phyloP scores from a whole-genome alignment of 768 basidiomycete genomes.

The Cystobasidium ongulense region DNA sequence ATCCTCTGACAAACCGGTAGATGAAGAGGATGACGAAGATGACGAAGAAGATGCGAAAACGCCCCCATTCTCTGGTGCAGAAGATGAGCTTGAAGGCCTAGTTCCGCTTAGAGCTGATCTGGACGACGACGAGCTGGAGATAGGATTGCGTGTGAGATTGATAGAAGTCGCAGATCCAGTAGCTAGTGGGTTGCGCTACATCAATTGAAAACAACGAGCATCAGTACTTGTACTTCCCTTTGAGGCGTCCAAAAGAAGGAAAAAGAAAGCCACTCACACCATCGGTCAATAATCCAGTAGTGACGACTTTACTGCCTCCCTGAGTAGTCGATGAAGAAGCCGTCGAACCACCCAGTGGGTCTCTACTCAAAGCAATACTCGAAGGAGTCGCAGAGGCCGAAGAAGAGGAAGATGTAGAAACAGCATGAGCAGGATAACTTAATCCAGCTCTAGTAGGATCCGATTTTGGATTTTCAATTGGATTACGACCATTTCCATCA shows the following conservation, averaged over 20 bases:
- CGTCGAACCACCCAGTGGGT: neutral
- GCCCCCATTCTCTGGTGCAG: neutral
- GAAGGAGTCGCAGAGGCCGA: neutral
- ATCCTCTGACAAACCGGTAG: neutral
- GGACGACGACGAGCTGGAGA: neutral
- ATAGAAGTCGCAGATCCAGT: neutral
- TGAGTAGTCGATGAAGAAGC: neutral
- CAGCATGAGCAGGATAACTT: neutral
- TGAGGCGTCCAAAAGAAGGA: neutral
- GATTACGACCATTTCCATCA: neutral
- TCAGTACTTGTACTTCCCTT: neutral
- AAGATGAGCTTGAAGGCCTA: neutral
- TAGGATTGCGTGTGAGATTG: neutral
- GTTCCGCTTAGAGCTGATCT: neutral
- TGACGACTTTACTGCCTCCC: neutral
- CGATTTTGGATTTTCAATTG: neutral
- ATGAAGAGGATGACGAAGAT: neutral
- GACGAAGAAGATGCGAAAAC: neutral
- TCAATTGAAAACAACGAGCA: neutral
- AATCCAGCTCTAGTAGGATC: neutral
- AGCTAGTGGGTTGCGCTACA: neutral
- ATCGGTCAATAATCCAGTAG: conserved; percentile 25
- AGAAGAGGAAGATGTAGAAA: neutral
- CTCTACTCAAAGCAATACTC: neutral
- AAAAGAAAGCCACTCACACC: neutral